Evolutionary conservation across 495 filamentous ascomycete genomes (phyloP), one percentile per base, ranked within the genome.

Genomic region (Apiosordaria backusii): DNA sequence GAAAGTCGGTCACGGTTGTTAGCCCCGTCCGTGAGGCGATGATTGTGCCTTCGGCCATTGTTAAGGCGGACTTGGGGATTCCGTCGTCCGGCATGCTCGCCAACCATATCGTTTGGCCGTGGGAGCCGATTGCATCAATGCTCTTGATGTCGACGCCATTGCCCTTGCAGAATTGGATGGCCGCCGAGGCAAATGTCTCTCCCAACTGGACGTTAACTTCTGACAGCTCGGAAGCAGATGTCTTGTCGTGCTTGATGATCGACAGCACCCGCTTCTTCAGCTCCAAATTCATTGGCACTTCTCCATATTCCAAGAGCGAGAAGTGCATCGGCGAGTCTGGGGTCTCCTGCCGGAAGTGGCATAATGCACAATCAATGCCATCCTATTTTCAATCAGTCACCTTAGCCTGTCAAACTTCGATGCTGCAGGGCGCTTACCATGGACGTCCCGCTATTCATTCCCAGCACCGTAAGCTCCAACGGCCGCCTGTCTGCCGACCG

Each of bases 91-190:
- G 84, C 82, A 86, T 85, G 54, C 77, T 78, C 27, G 84, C 76
- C 4, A 85, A 76, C 83, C 83, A 87, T 55, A 87, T 86, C 2
- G 85, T 87, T 67, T 86, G 84, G 13, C 84, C 85, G 61, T 87
- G 83, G 13, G 82, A 85, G 18, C 84, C 85, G n/a, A 87, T 72
- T 24, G 78, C 78, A 54, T 87, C 84, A 59, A 87, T 83, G 6
- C 76, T 72, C 61, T 78, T 75, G 54, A 84, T 74, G 45, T 82
- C 76, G 45, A 85, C 71, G 9, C 72, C 25, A 62, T 83, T 75
- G 35, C 83, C 77, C 23, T 76, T 72, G 64, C 78, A 81, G 73
- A 74, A 86, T 40, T 79, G 72, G 53, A 80, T 77, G 45, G 78
- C 82, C 7, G 83, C 81, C 1, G 77, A 71, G 13, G 82, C 80